phyloP scores from a whole-genome alignment of 106 monocot genomes.

The Triglochin maritima region DNA sequence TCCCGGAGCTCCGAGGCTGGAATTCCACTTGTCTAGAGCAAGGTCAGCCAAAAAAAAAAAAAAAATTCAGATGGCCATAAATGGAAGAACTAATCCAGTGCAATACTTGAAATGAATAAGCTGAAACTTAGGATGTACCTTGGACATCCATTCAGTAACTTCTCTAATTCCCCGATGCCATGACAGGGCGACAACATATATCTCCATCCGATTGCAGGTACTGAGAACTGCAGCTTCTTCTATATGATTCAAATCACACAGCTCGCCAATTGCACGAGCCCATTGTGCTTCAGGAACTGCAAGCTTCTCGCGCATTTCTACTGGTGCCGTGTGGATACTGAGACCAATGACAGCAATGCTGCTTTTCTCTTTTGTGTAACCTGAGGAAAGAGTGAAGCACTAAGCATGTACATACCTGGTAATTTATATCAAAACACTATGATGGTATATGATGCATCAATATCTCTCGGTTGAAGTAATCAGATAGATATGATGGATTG shows the following conservation, averaged over 20 bases:
- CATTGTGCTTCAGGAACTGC: slow-evolving; percentile 88
- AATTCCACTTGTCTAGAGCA: slow-evolving; percentile 76
- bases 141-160: slow-evolving; percentile 92
- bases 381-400: slow-evolving; percentile 16
- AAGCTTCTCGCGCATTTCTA: slow-evolving; percentile 98
- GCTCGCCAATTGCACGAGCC: slow-evolving; percentile 75
- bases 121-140: slow-evolving; percentile 27
- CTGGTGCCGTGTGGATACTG: slow-evolving; percentile 87
- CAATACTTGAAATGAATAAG: background rate
- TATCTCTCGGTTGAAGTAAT: background rate
- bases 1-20: slow-evolving; percentile 68
- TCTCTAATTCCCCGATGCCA: slow-evolving; percentile 96
- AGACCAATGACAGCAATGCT: slow-evolving; percentile 95
- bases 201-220: slow-evolving; percentile 98
- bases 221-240: slow-evolving; percentile 99
- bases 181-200: slow-evolving; percentile 91
- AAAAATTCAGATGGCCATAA: background rate
- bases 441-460: background rate
- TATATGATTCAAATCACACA: slow-evolving; percentile 85
- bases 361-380: slow-evolving; percentile 93
- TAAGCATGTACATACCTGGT: too few relatives aligned
- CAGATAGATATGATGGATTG: too few relatives aligned
- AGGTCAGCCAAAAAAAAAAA: slow-evolving; percentile 4
- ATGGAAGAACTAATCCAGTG: background rate
- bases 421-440: background rate